Evolutionary conservation across 176 grass and related monocot genomes (phyloP), one percentile per base, ranked within the genome.

Genomic region (Carex scoparia): DNA sequence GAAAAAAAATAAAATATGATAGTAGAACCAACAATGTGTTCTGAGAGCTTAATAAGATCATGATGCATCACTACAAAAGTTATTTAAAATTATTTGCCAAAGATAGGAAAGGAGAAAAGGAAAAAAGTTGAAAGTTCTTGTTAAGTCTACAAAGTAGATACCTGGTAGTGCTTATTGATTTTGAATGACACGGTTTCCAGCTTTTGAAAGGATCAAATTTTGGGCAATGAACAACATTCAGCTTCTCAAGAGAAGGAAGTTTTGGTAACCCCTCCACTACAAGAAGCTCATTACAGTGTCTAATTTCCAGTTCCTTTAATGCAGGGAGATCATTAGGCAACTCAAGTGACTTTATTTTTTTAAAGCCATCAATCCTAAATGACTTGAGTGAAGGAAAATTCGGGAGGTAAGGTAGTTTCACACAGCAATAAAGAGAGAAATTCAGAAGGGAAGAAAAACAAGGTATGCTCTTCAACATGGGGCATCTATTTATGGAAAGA

Each of bases 301-400:
- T 87, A 35, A 90, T 87, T 14, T 90, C 85, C 23, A 90, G 73
- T 65, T 54, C 85, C 72, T 85, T 64, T 5, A 90, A 54, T 2
- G 27, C 16, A 42, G 63, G 76, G 10, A 48, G 44, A 48, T 48
- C 44, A 8, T 48, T 48, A 8, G 81, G 42, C 19, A 90, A 27
- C 38, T 69, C 35, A 23, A 87, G 31, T 7, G 58, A 83, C 44
- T 64, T 58, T 38, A 82, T 38, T 38, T 86, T 86, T 2, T 84
- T 68, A 59, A 90, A 84, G 44, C 79, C 70, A 30, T 83, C 85
- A 61, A 87, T 72, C 70, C 53, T 90, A 1, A 85, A 53, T 0
- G 44, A 83, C 31, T 82, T n/a, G 2, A 87, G 85, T 18, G 75
- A 85, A 38, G 56, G 32, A 42, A 87, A 75, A 71, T 67, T 16